phyloP scores from a whole-genome alignment of 2,329 filamentous ascomycete species.

The Helotiales sp. region DNA sequence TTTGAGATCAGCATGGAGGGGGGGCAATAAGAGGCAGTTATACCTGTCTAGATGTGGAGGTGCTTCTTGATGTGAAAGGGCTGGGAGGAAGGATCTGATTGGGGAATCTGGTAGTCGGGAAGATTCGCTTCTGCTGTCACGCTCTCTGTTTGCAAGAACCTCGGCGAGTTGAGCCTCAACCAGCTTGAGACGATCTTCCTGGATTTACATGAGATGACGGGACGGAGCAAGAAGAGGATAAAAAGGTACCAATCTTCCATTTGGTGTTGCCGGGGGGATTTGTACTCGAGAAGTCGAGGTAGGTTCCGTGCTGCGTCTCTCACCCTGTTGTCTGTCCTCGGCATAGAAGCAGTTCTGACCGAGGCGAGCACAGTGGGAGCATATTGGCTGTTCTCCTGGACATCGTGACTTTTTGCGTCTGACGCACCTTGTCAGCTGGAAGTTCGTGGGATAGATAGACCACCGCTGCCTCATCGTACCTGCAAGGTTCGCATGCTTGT shows the following conservation, averaged over 20 bases:
- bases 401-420: conserved; percentile 54
- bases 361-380: conserved; percentile 50
- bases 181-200: conserved; percentile 32
- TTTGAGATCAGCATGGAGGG: neutral
- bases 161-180: conserved; percentile 33
- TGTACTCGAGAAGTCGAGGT: neutral
- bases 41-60: conserved; percentile 17
- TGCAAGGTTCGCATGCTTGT: conserved; percentile 40
- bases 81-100: conserved; percentile 1
- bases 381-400: conserved; percentile 49
- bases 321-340: conserved; percentile 25
- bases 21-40: neutral
- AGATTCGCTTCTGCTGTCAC: conserved; percentile 12
- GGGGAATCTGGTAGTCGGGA: conserved; percentile 16
- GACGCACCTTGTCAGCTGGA: conserved; percentile 1
- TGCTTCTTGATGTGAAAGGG: neutral
- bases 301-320: neutral
- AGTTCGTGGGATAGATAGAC: neutral
- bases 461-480: conserved; percentile 26
- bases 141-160: conserved; percentile 27
- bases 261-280: neutral
- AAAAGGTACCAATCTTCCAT: neutral
- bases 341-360: conserved; percentile 48
- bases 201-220: neutral
- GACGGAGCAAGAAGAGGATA: neutral